Base-by-base conservation (phyloP, 1,139 yeast species). In the Lodderomyces elongisporus region DNA sequence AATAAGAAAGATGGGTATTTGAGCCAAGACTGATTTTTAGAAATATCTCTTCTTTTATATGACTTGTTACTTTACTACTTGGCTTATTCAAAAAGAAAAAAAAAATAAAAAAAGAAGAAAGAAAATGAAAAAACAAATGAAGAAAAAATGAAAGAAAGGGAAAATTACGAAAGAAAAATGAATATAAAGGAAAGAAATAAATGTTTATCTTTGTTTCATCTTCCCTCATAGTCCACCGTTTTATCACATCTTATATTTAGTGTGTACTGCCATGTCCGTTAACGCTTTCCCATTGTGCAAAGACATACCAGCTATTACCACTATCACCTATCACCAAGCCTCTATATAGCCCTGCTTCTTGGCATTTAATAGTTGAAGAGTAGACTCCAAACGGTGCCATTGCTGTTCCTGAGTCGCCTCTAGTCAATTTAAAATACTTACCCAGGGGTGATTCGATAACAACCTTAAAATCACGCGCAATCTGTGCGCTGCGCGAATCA, bases 401-500 rank as follows among this genome's bases (percentile, higher is more conserved):
- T 7, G 26, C n/a, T 10, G 24, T 17, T 10, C 12, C 18, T 10
- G 21, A 13, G 27, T 36, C 34, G 15, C 65, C 61, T 39, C 74
- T 69, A 23, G 56, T 56, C 37, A 89, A 61, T 47, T 82, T 78
- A 45, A 72, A 73, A 43, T 85, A 74, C 43, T 81, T 80, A 1
- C 96, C 96, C 1, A 85, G 75, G 1, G 97, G 96, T 0, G 91
- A 74, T 52, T 85, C 91, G 17, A 89, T 59, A 2, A 85, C 89
- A 35, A 87, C 51, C 41, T 78, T 77, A 47, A 62, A 73, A 54
- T 48, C 75, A 33, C 39, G 70, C 58, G 42, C 70, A 49, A 42
- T 66, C 48, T 47, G 52, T 35, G 51, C 74, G 46, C 46, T 64
- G 4, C 58, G 56, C 14, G 26, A 9, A n/a, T 24, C 26, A 28